Evolutionary conservation across 331 rosid genomes (phyloP).

Genomic region (Rhamnella rubrinervis): DNA sequence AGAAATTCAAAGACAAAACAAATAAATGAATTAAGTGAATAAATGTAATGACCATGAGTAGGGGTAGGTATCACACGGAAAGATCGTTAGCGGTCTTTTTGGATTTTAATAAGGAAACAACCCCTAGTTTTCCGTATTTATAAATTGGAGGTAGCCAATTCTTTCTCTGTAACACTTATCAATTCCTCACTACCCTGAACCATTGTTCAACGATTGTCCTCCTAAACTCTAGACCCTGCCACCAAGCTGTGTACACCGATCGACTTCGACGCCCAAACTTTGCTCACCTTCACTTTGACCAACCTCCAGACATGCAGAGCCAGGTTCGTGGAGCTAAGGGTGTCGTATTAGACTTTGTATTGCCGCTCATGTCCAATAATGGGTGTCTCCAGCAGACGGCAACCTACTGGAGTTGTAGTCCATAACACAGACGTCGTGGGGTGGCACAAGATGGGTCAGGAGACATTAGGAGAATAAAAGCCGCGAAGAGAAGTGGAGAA

Average conservation of each 20-base stretch:
- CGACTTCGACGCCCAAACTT: constrained; percentile 45
- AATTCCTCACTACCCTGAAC: too few relatives aligned
- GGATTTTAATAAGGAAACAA: too few relatives aligned
- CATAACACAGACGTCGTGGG: constrained; percentile 34
- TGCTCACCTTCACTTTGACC: constrained; percentile 57
- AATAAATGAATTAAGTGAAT: too few relatives aligned
- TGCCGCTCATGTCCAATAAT: constrained; percentile 43
- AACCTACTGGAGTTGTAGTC: constrained; percentile 40
- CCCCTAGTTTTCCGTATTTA: too few relatives aligned
- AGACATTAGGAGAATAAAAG: constrained; percentile 36
- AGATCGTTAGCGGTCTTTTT: too few relatives aligned
- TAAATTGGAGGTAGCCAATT: too few relatives aligned
- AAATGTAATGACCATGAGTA: too few relatives aligned
- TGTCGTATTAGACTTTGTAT: constrained; percentile 17
- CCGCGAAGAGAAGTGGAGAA: constrained; percentile 33
- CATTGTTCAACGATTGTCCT: too few relatives aligned
- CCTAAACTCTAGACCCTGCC: constrained; percentile 33
- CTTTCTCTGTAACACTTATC: too few relatives aligned
- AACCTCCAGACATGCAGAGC: constrained; percentile 51
- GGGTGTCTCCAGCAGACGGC: constrained; percentile 38
- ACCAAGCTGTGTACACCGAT: constrained; percentile 16
- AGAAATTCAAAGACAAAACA: too few relatives aligned
- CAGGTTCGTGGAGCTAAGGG: constrained; percentile 47
- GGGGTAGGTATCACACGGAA: too few relatives aligned
- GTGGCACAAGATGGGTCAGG: constrained; percentile 67